Evolutionary conservation across 345 rosid species (phyloP), one percentile per base, ranked within the genome.

Genomic region (Linum lewisii): DNA sequence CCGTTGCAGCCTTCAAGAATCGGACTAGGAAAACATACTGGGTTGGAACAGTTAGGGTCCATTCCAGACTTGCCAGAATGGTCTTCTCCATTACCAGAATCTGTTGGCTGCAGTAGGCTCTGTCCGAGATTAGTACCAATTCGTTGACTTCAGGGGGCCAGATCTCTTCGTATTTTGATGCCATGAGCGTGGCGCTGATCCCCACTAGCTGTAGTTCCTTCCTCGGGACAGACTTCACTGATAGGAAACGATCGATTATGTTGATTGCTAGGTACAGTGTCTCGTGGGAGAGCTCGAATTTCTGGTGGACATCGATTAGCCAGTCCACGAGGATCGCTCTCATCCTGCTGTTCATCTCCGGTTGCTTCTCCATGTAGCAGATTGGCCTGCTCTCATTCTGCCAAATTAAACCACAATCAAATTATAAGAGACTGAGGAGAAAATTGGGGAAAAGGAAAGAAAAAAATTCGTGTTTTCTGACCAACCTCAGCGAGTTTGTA

Each of bases 31-130:
- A 94, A 21, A 90, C 93, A 18, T 76, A 90, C 21, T 81, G 95
- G 11, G 99, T 94, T n/a, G 99, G 97, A 34, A 94, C 89, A 4
- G 99, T 85, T 45, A 94, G 63, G 21, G 76, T 80, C 99, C 99
- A 94, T 67, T 87, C 99, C 9, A 90, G 76, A 60, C 60, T 78
- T 7, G 79, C 86, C 62, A 94, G 76, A 20, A 94, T 87, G 4
- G 90, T 79, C 61, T 94, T 94, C 87, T 94, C 57, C 57, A 54
- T 54, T 14, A 11, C 29, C 1, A 54, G 57, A 23, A 54, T 24
- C 16, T 54, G 26, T 54, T 54, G 26, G 7, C 57, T 23, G 24
- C 26, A 7, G 26, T 54, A 54, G 16, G 57, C 57, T 13, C 26
- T 54, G 26, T 54, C 57, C 10, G 57, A 21, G 24, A 54, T 54